Base-by-base conservation (phyloP, 257 asterid genomes). In the Capsicum chinense region DNA sequence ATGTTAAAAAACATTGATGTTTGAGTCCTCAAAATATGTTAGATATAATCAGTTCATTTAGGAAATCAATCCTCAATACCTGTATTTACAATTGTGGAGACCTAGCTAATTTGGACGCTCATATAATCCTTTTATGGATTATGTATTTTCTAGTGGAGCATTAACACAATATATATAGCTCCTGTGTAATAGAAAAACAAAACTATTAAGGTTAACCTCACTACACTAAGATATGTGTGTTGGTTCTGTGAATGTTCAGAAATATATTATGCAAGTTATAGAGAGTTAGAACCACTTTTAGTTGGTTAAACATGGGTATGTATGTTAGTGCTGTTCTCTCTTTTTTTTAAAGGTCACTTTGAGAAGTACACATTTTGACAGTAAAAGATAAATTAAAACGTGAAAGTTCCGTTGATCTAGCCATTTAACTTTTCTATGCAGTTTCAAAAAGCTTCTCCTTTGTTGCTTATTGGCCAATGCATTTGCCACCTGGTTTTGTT, bases 71-170 rank as follows among this genome's bases (percentile, higher is more conserved):
- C 15, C 56, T 44, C 10, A 19, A 12, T 6, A 44, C 37, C 19
- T 71, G 79, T 44, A 44, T 47, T 44, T 47, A n/a, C 37, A 47
- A 10, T 70, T 70, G 9, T 71, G 14, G 15, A 35, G 79, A n/a
- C 50, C 79, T 69, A 39, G 79, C 79, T 69, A 69, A 69, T 70
- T 4, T 70, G 50, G 57, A 70, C 17, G 37, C 44, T n/a, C 58
- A 2, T 71, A 48, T 57, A 71, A 21, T 9, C 37, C 57, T 39
- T 71, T 47, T 37, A 12, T 9, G 79, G 58, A 71, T 37, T 71
- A 71, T n/a, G 58, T 19, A 5, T 17, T 71, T 71, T 71, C 58
- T 71, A 3, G 35, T 44, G 58, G 57, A n/a, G 58, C 58, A 7
- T 9, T 44, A 44, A 48, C 39, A 71, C 44, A 71, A 71, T 14